phyloP scores from a whole-genome alignment of 192 early-diverging fungal species.

The Backusella tuberculispora region DNA sequence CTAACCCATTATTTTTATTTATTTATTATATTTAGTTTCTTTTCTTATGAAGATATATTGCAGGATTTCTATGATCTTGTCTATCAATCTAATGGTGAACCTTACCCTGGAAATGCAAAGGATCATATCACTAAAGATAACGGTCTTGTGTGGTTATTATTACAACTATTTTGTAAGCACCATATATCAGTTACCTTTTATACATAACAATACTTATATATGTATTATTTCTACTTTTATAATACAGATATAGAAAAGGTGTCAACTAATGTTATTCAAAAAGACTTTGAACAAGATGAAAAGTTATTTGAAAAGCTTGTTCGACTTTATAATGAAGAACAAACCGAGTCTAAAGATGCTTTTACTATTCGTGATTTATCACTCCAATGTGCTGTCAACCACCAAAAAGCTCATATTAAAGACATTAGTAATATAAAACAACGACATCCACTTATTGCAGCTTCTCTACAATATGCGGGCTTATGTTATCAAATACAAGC shows the following conservation, averaged over 20 bases:
- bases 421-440: conserved; percentile 72
- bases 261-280: conserved; percentile 57
- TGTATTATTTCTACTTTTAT: background rate
- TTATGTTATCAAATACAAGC: conserved; percentile 58
- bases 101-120: conserved; percentile 40
- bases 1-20: background rate
- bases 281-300: conserved; percentile 71
- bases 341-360: conserved; percentile 71
- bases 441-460: conserved; percentile 67
- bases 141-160: conserved; percentile 70
- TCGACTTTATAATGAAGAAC: conserved; percentile 74
- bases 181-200: background rate
- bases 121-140: conserved; percentile 67
- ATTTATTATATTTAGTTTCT: conserved; percentile 40
- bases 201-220: background rate
- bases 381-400: conserved; percentile 71
- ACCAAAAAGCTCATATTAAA: conserved; percentile 63
- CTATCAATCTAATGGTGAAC: conserved; percentile 55
- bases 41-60: conserved; percentile 61
- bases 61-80: conserved; percentile 59
- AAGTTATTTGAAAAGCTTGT: conserved; percentile 72
- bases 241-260: conserved; percentile 65
- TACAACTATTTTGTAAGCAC: conserved; percentile 63
- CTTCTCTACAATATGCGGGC: conserved; percentile 63
- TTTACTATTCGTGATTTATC: conserved; percentile 77